Percentiles rank a stretch among this genome's conserved stretches.
Evolutionary conservation across 1,139 yeast species (phyloP).

Genomic region (Lodderomyces elongisporus): DNA sequence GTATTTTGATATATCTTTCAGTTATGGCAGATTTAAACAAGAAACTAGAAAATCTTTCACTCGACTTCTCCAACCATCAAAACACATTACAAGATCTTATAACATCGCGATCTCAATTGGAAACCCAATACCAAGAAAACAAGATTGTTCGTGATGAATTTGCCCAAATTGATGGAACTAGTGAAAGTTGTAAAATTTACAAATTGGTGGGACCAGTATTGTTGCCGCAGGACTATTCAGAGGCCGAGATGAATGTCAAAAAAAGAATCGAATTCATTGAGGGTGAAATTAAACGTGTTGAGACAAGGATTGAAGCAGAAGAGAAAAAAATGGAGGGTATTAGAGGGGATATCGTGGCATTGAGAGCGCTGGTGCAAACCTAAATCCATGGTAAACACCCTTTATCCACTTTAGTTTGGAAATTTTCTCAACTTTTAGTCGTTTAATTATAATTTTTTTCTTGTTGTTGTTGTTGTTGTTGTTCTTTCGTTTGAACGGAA

Average conservation of each 20-base stretch:
- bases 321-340: conserved; percentile 48
- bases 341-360: conserved; percentile 44
- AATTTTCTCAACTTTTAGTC: too few relatives aligned
- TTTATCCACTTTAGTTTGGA: too few relatives aligned
- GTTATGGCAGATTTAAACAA: too few relatives aligned
- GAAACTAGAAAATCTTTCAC: conserved; percentile 39
- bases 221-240: conserved; percentile 78
- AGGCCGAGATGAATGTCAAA: conserved; percentile 76
- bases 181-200: conserved; percentile 67
- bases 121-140: conserved; percentile 84
- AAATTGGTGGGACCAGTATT: conserved; percentile 90
- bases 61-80: conserved; percentile 35
- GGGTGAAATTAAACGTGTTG: conserved; percentile 69
- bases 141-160: conserved; percentile 87
- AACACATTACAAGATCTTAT: conserved; percentile 42
- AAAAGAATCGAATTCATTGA: conserved; percentile 86
- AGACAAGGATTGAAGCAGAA: conserved; percentile 47
- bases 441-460: too few relatives aligned
- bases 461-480: too few relatives aligned
- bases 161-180: conserved; percentile 47
- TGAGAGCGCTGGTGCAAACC: conserved; percentile 27
- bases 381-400: too few relatives aligned
- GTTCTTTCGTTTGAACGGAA: too few relatives aligned
- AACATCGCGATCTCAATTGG: conserved; percentile 62
- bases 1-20: too few relatives aligned